Conservation (phyloP, 306 rosid genomes). For the Boehmeria nivea region DNA sequence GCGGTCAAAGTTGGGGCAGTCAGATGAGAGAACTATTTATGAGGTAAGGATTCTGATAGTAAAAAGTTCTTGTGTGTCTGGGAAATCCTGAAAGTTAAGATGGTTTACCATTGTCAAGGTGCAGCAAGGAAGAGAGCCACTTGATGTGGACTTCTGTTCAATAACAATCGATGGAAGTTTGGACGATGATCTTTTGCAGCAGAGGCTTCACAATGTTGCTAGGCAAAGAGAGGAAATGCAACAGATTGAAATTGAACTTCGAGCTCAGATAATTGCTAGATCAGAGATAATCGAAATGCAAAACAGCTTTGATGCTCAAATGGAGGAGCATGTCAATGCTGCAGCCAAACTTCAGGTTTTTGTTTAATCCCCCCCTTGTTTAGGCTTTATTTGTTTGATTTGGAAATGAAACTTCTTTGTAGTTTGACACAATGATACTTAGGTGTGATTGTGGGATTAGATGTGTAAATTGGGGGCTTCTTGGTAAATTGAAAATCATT, state of each 20-base stretch:
- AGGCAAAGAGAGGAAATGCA: conserved; percentile 81
- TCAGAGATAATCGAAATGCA: conserved; percentile 68
- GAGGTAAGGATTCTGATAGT: conserved; percentile 61
- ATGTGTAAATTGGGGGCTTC: no score
- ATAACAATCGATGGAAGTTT: conserved; percentile 65
- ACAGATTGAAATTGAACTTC: conserved; percentile 72
- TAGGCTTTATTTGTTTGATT: neutral
- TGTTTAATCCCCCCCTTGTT: neutral
- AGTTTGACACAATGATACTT: no score
- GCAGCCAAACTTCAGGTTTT: conserved; percentile 67
- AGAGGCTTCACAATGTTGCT: conserved; percentile 47
- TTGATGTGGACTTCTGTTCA: conserved; percentile 82
- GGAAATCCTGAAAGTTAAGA: conserved; percentile 35
- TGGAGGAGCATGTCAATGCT: conserved; percentile 71
- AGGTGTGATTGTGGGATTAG: neutral
- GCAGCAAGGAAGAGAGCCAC: conserved; percentile 95
- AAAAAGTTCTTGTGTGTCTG: conserved; percentile 17
- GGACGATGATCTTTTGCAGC: conserved; percentile 66
- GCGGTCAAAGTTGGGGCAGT: conserved; percentile 59
- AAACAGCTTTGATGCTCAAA: conserved; percentile 61
- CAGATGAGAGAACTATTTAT: conserved; percentile 87
- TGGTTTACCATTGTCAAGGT: conserved; percentile 65
- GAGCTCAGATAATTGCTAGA: conserved; percentile 83
- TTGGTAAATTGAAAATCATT: no score
- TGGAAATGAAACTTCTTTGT: neutral